Evolutionary conservation across 257 asterid species (phyloP).

Genomic region (Jaltomata sinuosa): DNA sequence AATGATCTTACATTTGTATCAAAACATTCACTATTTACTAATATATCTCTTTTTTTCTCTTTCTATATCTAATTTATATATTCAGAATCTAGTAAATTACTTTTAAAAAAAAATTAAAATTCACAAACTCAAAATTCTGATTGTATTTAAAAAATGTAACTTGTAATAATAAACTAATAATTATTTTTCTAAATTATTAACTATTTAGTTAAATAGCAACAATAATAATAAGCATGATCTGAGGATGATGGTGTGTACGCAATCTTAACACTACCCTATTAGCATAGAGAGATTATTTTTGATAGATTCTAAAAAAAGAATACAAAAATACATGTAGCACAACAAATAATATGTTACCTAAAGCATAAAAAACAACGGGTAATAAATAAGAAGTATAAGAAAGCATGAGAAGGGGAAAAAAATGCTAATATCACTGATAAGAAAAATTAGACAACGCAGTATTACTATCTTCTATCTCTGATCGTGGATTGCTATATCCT

Average conservation of each 20-base stretch:
- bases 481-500: too few species aligned
- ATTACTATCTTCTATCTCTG: too few species aligned
- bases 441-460: too few species aligned
- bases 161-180: neutral
- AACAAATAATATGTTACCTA: neutral
- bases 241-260: accelerated
- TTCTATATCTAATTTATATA: neutral
- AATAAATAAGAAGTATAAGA: neutral
- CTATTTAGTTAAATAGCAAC: neutral
- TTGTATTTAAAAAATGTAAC: neutral
- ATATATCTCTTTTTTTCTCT: neutral
- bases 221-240: neutral
- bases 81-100: too few species aligned
- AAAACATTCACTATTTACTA: neutral
- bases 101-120: neutral
- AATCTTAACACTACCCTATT: neutral
- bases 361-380: neutral
- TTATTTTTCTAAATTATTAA: neutral
- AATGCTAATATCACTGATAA: neutral
- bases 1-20: neutral
- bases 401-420: neutral
- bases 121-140: neutral
- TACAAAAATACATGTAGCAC: too few species aligned
- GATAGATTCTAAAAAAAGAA: neutral
- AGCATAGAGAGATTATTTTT: accelerated